phyloP scores from a whole-genome alignment of 495 filamentous ascomycete genomes.

The Clavariopsis aquatica region DNA sequence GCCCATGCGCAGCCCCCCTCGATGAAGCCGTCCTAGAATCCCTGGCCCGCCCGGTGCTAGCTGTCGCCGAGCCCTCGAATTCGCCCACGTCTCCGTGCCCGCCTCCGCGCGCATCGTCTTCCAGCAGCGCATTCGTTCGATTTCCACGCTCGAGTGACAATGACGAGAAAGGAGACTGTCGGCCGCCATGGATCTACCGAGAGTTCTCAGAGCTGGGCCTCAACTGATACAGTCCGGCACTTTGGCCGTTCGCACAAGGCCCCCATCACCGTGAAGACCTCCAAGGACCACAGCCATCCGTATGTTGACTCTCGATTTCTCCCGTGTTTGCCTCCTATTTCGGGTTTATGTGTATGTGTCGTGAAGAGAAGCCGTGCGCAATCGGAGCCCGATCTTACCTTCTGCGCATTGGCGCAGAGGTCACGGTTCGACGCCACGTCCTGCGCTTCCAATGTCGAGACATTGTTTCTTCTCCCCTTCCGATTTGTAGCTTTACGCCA shows the following conservation, averaged over 20 bases:
- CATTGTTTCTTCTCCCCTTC: constrained; percentile 10
- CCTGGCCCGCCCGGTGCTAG: constrained; percentile 20
- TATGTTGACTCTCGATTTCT: constrained; percentile 32
- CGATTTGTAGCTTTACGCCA: constrained; percentile 2
- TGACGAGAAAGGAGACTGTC: constrained; percentile 60
- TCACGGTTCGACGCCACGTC: neutral
- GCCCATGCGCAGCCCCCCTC: constrained; percentile 19
- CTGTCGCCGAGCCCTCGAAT: constrained; percentile 14
- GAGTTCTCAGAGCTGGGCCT: constrained; percentile 63
- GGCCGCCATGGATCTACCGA: constrained; percentile 63
- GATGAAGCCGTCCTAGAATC: constrained; percentile 28
- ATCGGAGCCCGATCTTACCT: neutral
- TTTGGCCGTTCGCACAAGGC: constrained; percentile 49
- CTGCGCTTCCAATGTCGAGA: neutral
- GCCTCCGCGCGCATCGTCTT: constrained; percentile 15
- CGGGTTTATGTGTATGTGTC: neutral
- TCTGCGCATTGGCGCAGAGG: constrained; percentile 13
- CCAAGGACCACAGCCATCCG: constrained; percentile 47
- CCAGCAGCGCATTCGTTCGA: neutral
- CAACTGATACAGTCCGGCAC: constrained; percentile 60
- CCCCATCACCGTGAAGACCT: constrained; percentile 60
- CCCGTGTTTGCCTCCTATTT: neutral
- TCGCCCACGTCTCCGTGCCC: constrained; percentile 15
- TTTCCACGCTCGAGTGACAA: constrained; percentile 35
- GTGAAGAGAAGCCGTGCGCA: neutral